Conservation (phyloP, 495 filamentous ascomycete genomes). For the Glarea lozoyensis region DNA sequence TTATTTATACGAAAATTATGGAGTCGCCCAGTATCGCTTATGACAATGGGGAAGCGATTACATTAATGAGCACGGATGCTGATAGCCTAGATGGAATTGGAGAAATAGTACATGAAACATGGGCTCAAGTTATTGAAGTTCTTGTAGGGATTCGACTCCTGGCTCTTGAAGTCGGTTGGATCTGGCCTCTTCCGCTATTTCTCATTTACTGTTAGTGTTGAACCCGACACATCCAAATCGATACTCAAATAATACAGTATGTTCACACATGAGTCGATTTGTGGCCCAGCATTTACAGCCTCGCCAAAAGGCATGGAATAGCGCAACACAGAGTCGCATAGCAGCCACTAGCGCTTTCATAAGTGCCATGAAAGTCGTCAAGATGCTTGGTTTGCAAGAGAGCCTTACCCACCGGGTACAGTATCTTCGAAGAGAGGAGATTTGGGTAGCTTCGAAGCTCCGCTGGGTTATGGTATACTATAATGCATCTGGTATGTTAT, state of each 20-base stretch:
- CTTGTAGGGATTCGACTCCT: constrained; percentile 50
- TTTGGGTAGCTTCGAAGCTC: constrained; percentile 45
- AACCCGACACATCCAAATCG: too few relatives aligned
- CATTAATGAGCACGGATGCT: constrained; percentile 49
- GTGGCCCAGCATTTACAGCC: constrained; percentile 37
- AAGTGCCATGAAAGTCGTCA: constrained; percentile 49
- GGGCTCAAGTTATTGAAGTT: constrained; percentile 49
- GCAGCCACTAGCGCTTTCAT: constrained; percentile 42
- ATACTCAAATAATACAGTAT: too few relatives aligned
- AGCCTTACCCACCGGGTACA: constrained; percentile 34
- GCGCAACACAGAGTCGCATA: constrained; percentile 44
- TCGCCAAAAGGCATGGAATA: constrained; percentile 40
- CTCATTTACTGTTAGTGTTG: constrained; percentile 40
- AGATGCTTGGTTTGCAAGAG: constrained; percentile 51
- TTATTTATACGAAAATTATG: constrained; percentile 49
- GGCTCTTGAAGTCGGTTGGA: constrained; percentile 45
- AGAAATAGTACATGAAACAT: constrained; percentile 32
- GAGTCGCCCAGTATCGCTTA: constrained; percentile 20
- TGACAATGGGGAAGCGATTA: constrained; percentile 43
- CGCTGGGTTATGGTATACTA: constrained; percentile 35
- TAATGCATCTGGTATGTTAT: constrained; percentile 31
- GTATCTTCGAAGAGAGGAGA: constrained; percentile 43
- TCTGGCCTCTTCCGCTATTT: constrained; percentile 45
- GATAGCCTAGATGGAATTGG: constrained; percentile 21
- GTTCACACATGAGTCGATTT: constrained; percentile 31